These are phyloP conservation scores for Ophiosphaerella narmari DNA, from an alignment of 2,329 filamentous ascomycete species.

Conservation along the genomic window DNA sequence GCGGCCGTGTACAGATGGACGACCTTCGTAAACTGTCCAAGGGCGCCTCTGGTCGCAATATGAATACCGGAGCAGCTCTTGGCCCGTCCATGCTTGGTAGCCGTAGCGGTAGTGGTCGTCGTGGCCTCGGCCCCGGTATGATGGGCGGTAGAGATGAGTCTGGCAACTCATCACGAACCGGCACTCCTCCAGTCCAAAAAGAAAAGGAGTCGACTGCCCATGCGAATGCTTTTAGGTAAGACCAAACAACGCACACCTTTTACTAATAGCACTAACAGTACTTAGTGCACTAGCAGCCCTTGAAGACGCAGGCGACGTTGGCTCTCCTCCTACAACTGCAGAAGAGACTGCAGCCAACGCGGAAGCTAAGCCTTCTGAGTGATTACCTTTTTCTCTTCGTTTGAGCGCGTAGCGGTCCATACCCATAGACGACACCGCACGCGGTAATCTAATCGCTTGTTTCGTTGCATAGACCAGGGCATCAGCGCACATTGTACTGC, in stretches of 20 bases:
- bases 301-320: conserved; percentile 59
- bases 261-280: conserved; percentile 18
- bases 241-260: not conserved
- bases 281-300: conserved; percentile 59
- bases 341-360: conserved; percentile 25
- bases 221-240: conserved; percentile 94
- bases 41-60: conserved; percentile 63
- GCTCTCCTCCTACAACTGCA: conserved; percentile 71
- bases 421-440: conserved; percentile 42
- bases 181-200: conserved; percentile 75
- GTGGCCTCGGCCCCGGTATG: conserved; percentile 70
- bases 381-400: conserved; percentile 41
- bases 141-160: conserved; percentile 82
- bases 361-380: conserved; percentile 44
- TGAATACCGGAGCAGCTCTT: conserved; percentile 60
- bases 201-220: conserved; percentile 68
- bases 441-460: conserved; percentile 47
- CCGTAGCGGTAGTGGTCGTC: conserved; percentile 86
- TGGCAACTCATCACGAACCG: conserved; percentile 83
- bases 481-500: conserved; percentile 46
- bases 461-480: conserved; percentile 48
- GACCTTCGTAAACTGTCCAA: conserved; percentile 80
- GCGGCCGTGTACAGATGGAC: conserved; percentile 87
- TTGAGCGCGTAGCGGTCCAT: conserved; percentile 42
- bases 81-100: conserved; percentile 87